phyloP scores from a whole-genome alignment of 139 green algal genomes.

The Dunaliella primolecta region DNA sequence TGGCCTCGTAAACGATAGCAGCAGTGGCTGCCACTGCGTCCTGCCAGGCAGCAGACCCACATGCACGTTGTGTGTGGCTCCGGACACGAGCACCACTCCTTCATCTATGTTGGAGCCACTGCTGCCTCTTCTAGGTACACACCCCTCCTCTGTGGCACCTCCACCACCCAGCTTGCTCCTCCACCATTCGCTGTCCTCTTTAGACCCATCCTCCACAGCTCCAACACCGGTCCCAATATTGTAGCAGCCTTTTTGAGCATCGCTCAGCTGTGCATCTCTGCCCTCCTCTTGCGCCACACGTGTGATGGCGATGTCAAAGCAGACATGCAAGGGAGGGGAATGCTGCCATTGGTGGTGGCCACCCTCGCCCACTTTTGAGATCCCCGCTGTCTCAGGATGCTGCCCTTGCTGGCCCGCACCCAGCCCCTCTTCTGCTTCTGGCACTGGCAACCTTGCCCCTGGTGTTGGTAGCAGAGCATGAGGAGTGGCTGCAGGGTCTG shows the following conservation, averaged over 20 bases:
- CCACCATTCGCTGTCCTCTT: neutral
- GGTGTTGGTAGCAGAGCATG: too few species aligned
- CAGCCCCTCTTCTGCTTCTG: neutral
- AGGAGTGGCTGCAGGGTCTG: neutral
- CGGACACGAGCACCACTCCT: constrained; percentile 17
- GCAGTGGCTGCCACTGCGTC: constrained; percentile 2
- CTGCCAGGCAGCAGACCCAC: neutral
- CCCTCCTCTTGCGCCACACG: neutral
- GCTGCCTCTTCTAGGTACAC: too few species aligned
- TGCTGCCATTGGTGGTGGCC: too few species aligned
- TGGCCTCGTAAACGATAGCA: constrained; percentile 9
- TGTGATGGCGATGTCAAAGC: neutral
- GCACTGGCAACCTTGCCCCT: too few species aligned
- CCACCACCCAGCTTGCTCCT: neutral
- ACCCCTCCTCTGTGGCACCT: too few species aligned
- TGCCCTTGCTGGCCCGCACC: neutral
- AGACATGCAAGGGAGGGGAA: neutral
- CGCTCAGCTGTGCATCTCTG: neutral
- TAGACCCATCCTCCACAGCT: neutral
- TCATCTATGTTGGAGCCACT: constrained; percentile 12
- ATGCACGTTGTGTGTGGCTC: constrained; percentile 17
- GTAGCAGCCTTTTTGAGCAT: neutral
- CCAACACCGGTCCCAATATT: neutral
- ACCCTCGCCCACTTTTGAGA: too few species aligned
- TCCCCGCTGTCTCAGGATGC: too few species aligned